A percentile compares a stretch with the other conserved stretches of the same genome.
Conservation (phyloP, 495 filamentous ascomycete genomes). For the Tirmania nivea region DNA sequence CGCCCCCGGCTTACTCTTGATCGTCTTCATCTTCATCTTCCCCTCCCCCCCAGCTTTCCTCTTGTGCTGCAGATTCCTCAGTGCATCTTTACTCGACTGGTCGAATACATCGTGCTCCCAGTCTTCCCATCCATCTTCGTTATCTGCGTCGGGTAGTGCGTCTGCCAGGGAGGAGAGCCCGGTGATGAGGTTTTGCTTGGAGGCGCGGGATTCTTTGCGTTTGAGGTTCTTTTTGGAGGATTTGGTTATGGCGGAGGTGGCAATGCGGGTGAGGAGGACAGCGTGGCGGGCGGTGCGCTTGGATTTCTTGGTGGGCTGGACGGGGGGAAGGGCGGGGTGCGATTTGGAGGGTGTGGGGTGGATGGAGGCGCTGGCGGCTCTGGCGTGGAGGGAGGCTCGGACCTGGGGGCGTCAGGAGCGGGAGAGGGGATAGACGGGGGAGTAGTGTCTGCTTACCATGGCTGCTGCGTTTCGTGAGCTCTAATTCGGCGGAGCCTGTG, state of each 20-base stretch:
- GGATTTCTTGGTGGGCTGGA: slow-evolving; percentile 39
- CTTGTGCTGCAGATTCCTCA: slow-evolving; percentile 13
- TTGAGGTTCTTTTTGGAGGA: slow-evolving; percentile 18
- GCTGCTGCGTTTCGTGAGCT: too few species aligned
- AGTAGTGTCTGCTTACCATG: too few species aligned
- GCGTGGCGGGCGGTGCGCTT: slow-evolving; percentile 59
- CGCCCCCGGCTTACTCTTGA: slow-evolving; percentile 54
- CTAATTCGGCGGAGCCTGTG: too few species aligned
- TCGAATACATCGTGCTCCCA: background rate
- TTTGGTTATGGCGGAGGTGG: slow-evolving; percentile 29
- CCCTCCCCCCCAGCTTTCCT: slow-evolving; percentile 22
- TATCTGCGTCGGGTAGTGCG: slow-evolving; percentile 40
- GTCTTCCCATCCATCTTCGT: slow-evolving; percentile 20
- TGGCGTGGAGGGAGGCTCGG: slow-evolving; percentile 26
- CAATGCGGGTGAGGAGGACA: slow-evolving; percentile 49
- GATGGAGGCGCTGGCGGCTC: slow-evolving; percentile 13
- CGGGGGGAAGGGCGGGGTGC: slow-evolving; percentile 5
- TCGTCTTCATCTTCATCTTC: slow-evolving; percentile 31
- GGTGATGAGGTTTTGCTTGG: slow-evolving; percentile 53
- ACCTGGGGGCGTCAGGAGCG: too few species aligned
- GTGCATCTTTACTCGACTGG: slow-evolving; percentile 3
- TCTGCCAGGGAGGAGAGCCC: slow-evolving; percentile 55
- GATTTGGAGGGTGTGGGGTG: background rate
- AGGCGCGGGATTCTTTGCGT: slow-evolving; percentile 36
- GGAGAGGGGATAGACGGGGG: too few species aligned